Conservation (phyloP, 2,329 filamentous ascomycete species). For the Aspergillus latus region DNA sequence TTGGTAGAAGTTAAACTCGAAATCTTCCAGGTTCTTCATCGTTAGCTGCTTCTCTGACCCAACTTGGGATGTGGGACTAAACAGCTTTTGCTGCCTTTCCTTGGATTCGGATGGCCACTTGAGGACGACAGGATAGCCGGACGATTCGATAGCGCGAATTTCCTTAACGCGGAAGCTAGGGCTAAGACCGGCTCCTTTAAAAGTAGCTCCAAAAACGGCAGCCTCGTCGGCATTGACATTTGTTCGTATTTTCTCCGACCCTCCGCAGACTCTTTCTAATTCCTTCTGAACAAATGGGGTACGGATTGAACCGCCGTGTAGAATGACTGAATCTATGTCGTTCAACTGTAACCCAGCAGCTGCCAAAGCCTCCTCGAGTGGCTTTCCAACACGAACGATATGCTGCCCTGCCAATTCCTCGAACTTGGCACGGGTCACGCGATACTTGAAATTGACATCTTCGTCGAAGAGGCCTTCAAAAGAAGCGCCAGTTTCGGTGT, state of each 20-base stretch:
- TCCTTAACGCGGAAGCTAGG: slow-evolving; percentile 98
- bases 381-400: slow-evolving; percentile 65
- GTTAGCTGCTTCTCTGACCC: slow-evolving; percentile 80
- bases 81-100: slow-evolving; percentile 76
- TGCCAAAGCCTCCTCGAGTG: slow-evolving; percentile 72
- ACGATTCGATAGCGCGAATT: slow-evolving; percentile 77
- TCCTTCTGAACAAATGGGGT: slow-evolving; percentile 93
- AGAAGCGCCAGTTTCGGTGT: slow-evolving; percentile 73
- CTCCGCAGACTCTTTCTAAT: slow-evolving; percentile 73
- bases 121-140: slow-evolving; percentile 71
- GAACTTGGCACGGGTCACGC: slow-evolving; percentile 75
- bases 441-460: slow-evolving; percentile 91
- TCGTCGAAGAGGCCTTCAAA: slow-evolving; percentile 85
- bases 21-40: slow-evolving; percentile 79
- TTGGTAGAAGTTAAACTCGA: slow-evolving; percentile 77
- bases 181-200: slow-evolving; percentile 88
- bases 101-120: slow-evolving; percentile 73
- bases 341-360: slow-evolving; percentile 69
- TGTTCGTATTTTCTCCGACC: slow-evolving; percentile 75
- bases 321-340: slow-evolving; percentile 85
- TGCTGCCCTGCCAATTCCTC: slow-evolving; percentile 73
- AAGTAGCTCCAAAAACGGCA: slow-evolving; percentile 91
- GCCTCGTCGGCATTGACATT: slow-evolving; percentile 98
- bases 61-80: slow-evolving; percentile 72
- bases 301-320: slow-evolving; percentile 85